These are phyloP conservation scores for Quercus engelmannii DNA, from an alignment of 306 rosid genomes.

Conservation along the genomic window DNA sequence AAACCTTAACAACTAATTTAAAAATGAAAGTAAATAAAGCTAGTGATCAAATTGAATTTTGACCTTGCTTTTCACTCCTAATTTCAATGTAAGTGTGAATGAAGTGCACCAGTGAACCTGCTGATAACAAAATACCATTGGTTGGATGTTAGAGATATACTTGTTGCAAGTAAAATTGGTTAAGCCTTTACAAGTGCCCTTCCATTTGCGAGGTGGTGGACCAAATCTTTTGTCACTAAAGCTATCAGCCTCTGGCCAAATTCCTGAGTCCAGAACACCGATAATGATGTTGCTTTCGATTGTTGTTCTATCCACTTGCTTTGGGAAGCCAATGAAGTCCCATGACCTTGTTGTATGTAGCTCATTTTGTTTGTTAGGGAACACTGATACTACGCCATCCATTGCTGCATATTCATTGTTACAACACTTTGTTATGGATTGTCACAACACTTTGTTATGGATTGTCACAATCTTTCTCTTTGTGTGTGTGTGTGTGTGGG, in stretches of 20 bases:
- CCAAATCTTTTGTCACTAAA: constrained; percentile 39
- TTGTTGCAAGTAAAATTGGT: constrained; percentile 44
- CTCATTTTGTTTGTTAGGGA: constrained; percentile 24
- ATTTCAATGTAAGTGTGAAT: too few relatives aligned
- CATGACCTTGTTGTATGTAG: constrained; percentile 57
- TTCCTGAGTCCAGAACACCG: constrained; percentile 44
- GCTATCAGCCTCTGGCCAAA: constrained; percentile 52
- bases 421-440: neutral
- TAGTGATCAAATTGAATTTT: too few relatives aligned
- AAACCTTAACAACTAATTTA: too few relatives aligned
- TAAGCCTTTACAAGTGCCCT: constrained; percentile 35
- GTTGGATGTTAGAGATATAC: constrained; percentile 16
- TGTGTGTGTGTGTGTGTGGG: too few relatives aligned
- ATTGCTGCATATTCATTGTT: constrained; percentile 20
- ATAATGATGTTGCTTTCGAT: constrained; percentile 41
- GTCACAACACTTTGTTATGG: neutral
- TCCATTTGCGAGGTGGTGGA: constrained; percentile 62
- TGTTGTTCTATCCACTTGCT: constrained; percentile 5
- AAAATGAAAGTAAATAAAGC: too few relatives aligned
- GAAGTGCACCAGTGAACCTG: too few relatives aligned
- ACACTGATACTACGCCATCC: constrained; percentile 53
- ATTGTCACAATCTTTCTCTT: neutral
- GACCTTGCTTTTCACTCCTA: too few relatives aligned
- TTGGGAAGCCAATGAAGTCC: constrained; percentile 54
- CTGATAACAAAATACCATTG: too few relatives aligned